Evolutionary conservation across 345 rosid species (phyloP).

Genomic region (Murraya koenigii): DNA sequence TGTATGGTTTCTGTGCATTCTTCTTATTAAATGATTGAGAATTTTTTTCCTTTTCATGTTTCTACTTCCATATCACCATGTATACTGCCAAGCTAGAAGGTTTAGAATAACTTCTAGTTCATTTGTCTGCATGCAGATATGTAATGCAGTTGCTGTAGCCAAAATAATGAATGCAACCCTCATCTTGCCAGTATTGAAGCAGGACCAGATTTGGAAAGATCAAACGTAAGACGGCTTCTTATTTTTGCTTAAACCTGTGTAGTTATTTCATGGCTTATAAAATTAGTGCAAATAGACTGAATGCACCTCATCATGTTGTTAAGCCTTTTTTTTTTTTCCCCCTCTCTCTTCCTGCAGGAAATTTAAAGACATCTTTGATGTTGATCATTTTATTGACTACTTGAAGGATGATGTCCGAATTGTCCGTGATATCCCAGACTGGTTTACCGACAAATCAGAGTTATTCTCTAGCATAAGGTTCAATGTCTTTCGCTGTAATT

Average conservation of each 20-base stretch:
- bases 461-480: slow-evolving; percentile 91
- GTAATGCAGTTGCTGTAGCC: slow-evolving; percentile 99
- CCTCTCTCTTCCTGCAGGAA: slow-evolving; percentile 80
- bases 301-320: not conserved
- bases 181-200: slow-evolving; percentile 96
- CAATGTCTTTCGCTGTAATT: not conserved
- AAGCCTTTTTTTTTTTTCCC: not conserved
- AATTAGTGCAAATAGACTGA: not conserved
- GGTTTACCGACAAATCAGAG: slow-evolving; percentile 97
- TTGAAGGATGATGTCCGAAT: slow-evolving; percentile 84
- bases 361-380: slow-evolving; percentile 96
- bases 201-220: slow-evolving; percentile 99
- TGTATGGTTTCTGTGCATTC: slow-evolving; percentile 48
- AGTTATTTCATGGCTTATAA: not conserved
- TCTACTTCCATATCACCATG: not conserved
- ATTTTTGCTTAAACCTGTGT: not conserved
- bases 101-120: slow-evolving; percentile 5
- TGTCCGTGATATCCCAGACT: slow-evolving; percentile 93
- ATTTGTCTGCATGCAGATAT: slow-evolving; percentile 61
- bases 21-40: not conserved
- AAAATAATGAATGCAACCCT: slow-evolving; percentile 98
- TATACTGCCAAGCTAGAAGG: not conserved
- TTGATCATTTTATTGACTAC: slow-evolving; percentile 95
- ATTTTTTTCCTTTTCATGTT: not conserved
- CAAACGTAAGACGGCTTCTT: slow-evolving; percentile 62